Evolutionary conservation across 805 yeast species (phyloP), one percentile per base, ranked within the genome.

Genomic region (Saturnispora ahearnii): DNA sequence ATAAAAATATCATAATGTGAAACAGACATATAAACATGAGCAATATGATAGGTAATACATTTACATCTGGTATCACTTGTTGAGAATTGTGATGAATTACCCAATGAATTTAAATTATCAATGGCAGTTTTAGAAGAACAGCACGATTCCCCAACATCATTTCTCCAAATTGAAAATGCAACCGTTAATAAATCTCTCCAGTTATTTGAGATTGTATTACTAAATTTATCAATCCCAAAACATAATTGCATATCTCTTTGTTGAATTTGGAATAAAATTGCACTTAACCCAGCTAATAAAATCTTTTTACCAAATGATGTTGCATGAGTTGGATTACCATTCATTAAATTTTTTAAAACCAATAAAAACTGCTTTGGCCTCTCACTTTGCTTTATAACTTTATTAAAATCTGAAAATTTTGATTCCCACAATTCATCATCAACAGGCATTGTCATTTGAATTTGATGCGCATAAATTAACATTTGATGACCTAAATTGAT

Each of bases 1-100:
- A 85, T 81, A 48, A 84, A 84, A 51, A 85, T 78, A 63, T 87
- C 95, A 63, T 84, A 82, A 54, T 85, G 87, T 50, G 85, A 81
- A 29, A 84, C 74, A 46, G 86, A 78, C 61, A 87, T 75, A 42
- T 81, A 76, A 13, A 85, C 78, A 59, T 84, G 90, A 0, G 87
- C 79, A 68, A 84, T 71, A 60, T 87, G 90, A 63, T 79, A 84
- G 48, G 81, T 77, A 0, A 87, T 82, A 51, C 79, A 74, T 53
- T 78, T 79, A 62, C 87, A 82, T 44, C 81, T 71, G 2, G 75
- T 67, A 53, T 71, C 78, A 37, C 61, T 63, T 26, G 57, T 56
- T 28, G 65, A 58, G 53, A 64, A 67, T 49, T 66, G 68, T 8
- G 63, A 52, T 13, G 68, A 57, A 52, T 57, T 58, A 6, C 57